Evolutionary conservation across 768 basidiomycete genomes (phyloP).

Genomic region (Galerina sulciceps): DNA sequence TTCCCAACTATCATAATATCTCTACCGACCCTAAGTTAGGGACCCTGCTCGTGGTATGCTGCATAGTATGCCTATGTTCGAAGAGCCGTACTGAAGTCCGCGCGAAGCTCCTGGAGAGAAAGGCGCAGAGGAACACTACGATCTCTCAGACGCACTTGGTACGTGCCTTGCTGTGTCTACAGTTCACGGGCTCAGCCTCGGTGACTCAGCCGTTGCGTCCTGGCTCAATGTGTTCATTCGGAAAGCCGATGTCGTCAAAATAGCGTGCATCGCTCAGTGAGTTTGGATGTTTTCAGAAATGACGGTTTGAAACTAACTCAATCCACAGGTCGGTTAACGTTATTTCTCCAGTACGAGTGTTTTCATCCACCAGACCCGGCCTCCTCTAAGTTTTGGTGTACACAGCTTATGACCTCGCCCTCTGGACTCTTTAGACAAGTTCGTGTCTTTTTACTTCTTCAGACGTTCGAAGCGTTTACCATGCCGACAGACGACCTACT

Average conservation of each 20-base stretch:
- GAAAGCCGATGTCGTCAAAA: constrained; percentile 60
- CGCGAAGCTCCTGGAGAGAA: constrained; percentile 46
- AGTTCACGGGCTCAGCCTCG: neutral
- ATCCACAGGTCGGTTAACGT: constrained; percentile 45
- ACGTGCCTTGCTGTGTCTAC: neutral
- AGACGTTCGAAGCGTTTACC: neutral
- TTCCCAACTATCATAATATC: neutral
- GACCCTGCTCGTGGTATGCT: constrained; percentile 47
- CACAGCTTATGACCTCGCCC: constrained; percentile 49
- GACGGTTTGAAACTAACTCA: neutral
- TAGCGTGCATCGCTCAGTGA: constrained; percentile 65
- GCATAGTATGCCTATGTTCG: neutral
- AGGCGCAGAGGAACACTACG: constrained; percentile 58
- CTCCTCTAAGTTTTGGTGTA: neutral
- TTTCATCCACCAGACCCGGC: neutral
- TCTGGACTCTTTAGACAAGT: constrained; percentile 42
- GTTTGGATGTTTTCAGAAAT: constrained; percentile 28
- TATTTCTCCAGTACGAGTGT: constrained; percentile 42
- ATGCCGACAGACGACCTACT: constrained; percentile 49
- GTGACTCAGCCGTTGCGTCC: constrained; percentile 50
- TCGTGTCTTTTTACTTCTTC: neutral
- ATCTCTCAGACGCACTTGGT: constrained; percentile 55
- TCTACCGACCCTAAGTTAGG: constrained; percentile 21
- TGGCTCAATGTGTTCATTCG: constrained; percentile 68
- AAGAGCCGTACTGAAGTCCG: neutral